These are phyloP conservation scores for Botrytis byssoidea DNA, from an alignment of 2,329 filamentous ascomycete genomes.

Conservation along the genomic window DNA sequence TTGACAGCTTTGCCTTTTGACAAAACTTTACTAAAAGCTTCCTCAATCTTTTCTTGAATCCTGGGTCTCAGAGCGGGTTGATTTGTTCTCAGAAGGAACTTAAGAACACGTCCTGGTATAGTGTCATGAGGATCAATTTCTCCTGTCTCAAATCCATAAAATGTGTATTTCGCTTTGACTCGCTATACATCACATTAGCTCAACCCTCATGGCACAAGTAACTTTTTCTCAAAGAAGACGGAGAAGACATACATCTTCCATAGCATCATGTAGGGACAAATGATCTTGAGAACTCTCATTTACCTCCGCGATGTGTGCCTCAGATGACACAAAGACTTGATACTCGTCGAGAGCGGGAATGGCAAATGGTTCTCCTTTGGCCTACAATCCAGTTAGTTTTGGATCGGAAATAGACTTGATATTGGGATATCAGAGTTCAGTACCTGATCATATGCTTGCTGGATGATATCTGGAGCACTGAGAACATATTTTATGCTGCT, in stretches of 20 bases:
- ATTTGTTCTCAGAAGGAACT: neutral
- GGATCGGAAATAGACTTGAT: neutral
- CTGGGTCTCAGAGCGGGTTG: neutral
- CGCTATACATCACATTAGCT: neutral
- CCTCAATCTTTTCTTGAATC: neutral
- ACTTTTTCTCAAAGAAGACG: neutral
- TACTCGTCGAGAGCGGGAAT: neutral
- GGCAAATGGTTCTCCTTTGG: neutral
- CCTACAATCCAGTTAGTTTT: neutral
- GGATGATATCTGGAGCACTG: neutral
- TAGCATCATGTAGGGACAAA: neutral
- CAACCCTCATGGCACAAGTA: neutral
- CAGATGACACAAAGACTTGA: neutral
- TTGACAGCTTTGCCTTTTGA: neutral
- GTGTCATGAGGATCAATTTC: neutral
- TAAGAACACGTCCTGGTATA: neutral
- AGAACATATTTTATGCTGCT: neutral
- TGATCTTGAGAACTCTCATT: neutral
- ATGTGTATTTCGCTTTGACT: conserved; percentile 2
- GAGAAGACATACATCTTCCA: neutral
- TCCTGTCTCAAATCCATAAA: neutral
- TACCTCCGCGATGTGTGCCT: neutral
- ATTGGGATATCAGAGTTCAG: neutral
- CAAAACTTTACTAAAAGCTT: neutral
- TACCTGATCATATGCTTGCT: neutral